Evolutionary conservation across 805 yeast species (phyloP), one percentile per base, ranked within the genome.

Genomic region (Wickerhamiella domercqiae): DNA sequence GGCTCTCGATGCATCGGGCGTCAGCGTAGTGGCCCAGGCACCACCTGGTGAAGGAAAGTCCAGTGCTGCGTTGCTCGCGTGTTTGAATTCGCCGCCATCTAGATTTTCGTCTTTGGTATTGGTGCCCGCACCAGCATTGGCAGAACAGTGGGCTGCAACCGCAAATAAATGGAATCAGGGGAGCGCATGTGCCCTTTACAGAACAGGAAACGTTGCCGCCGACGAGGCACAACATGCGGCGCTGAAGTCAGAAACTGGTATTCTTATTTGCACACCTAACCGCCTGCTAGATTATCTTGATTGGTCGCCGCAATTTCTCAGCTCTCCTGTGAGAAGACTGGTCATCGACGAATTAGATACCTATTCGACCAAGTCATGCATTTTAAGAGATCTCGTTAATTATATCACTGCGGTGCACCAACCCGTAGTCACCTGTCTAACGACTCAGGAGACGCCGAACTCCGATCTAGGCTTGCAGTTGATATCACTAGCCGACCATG

Each of bases 221-320:
- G 48, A 47, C 22, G 43, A 35, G 16, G 29, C 17, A 7, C 62
- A 57, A 38, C 38, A 42, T 15, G 34, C 41, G 5, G 33, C 32
- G 4, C 42, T 57, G 29, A 19, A 36, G 7, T 19, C 41, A 4
- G 32, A 32, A 9, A 64, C 71, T 2, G 67, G 63, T 13, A 62
- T 68, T 17, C 46, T 70, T 22, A 59, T 70, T n/a, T 70, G 69
- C 3, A 70, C 75, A 0, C 75, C 75, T 0, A 65, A 68, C 9
- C 49, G 74, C 35, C 45, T 70, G 31, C 52, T 68, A 30, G 76
- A 70, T 46, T 59, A 65, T 40, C 48, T 66, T 1, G n/a, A 32
- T 47, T 63, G 3, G 59, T 65, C 9, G 45, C 47, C 21, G 52
- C 51, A 31, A 17, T 32, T 46, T 7, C 31, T 47, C 5, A 43